phyloP scores from a whole-genome alignment of 179 eudicot species.

The Beta corolliflora region DNA sequence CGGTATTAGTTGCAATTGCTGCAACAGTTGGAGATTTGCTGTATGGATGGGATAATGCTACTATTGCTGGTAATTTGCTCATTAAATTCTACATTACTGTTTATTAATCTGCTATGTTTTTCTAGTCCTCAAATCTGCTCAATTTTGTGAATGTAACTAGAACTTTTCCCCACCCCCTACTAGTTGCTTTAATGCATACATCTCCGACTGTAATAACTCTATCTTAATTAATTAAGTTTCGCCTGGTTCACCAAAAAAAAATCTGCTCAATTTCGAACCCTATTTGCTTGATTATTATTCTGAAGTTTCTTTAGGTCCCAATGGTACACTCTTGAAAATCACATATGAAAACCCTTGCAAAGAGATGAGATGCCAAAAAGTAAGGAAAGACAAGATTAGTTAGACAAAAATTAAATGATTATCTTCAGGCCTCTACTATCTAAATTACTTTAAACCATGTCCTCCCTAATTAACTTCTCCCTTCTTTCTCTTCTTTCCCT shows the following conservation, averaged over 20 bases:
- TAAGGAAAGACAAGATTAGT: neutral
- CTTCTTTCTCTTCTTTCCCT: no score
- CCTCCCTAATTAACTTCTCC: no score
- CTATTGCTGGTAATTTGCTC: conserved; percentile 66
- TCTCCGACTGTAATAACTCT: no score
- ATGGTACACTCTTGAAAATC: neutral
- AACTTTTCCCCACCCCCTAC: no score
- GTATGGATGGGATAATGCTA: conserved; percentile 92
- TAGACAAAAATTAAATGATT: neutral
- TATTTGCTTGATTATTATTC: neutral
- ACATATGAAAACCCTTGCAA: neutral
- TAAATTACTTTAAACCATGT: no score
- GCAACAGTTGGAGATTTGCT: conserved; percentile 75
- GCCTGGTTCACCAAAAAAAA: no score
- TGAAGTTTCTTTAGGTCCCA: neutral
- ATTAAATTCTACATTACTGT: neutral
- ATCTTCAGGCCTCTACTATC: no score
- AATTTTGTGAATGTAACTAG: neutral
- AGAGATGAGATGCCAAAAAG: neutral
- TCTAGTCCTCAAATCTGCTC: neutral
- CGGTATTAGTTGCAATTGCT: conserved; percentile 80
- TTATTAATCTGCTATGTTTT: neutral
- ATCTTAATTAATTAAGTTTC: no score
- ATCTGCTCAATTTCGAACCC: neutral
- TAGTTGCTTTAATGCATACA: no score